Evolutionary conservation across 2,329 filamentous ascomycete species (phyloP), one percentile per base, ranked within the genome.

Genomic region (Thelonectria discophora): DNA sequence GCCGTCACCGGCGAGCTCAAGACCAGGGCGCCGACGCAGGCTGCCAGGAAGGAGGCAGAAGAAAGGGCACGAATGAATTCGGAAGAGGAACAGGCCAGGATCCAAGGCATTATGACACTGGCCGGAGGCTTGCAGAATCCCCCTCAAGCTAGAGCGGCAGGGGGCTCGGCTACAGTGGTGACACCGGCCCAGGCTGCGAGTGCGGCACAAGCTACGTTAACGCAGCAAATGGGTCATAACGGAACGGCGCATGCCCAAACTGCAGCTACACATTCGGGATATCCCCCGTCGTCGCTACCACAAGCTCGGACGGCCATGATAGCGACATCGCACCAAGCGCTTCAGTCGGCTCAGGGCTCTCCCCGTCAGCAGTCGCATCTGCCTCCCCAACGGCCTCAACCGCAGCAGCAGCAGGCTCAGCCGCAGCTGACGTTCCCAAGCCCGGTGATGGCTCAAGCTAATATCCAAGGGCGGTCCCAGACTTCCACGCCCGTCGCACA

Each of bases 1-100:
- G 91, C 91, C 30, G 93, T 97, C 11, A 97, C 93, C 0, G 93
- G 93, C 3, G 93, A 97, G 77, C 80, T 97, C 39, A 94, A 95
- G 77, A 97, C 93, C 0, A 82, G 92, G 15, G 92, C 92, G 0
- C 92, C 92, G 0, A 90, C 87, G 2, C 88, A 90, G 73, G 88
- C 88, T n/a, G 88, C 88, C 0, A 81, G 87, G 20, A 90, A 89
- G 65, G 88, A 89, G 72, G 87, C 87, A 0, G 88, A 90, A 71
- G 87, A 89, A 74, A 82, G 85, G 48, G 86, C 85, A 3, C 81
- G 84, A 39, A 75, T 84, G 65, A 86, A 82, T 58, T 81, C 81
- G n/a, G 84, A 86, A 50, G 86, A 88, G 58, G 85, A 88, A 47
- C 82, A 85, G 65, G 85, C 84, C 8, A 83, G 83, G 63, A 76